Evolutionary conservation across 2,329 filamentous ascomycete genomes (phyloP), one percentile per base, ranked within the genome.

Genomic region (Fusarium poae): DNA sequence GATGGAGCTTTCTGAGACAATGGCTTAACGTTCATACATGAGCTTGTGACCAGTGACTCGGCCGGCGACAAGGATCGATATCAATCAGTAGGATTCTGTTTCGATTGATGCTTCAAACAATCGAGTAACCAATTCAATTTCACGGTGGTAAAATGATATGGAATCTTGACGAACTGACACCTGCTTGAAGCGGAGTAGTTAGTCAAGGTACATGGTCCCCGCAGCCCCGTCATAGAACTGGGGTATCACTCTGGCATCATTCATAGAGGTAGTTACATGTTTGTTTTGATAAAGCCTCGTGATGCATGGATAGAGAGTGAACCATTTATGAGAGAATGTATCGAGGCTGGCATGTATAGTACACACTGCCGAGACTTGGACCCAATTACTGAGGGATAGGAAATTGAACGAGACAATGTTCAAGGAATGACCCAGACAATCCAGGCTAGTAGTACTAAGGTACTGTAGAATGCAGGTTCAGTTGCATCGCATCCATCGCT

Each of bases 201-300:
- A 48, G 45, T 37, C 46, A 37, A 60, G 16, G 51, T 45, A 39
- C 48, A 45, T 37, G 44, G 57, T 40, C 67, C 53, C 67, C 67
- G 54, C 67, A 57, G 49, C 62, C 48, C 67, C 62, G 54, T 58
- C 54, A 35, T 56, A 59, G 64, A 67, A 51, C 54, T 42, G 67
- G 62, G 62, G 62, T 62, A 30, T 45, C 45, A 40, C 40, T 51
- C 54, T 67, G 29, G 32, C 62, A 67, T 69, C 61, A 53, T 67
- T 35, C 37, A 57, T n/a, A 39, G 20, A 7, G 12, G 20, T 34
- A 15, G 37, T 8, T 35, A 3, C 25, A 51, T 49, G 49, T 37
- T 56, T 50, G 61, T 42, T 25, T 13, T 6, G 27, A 8, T 27
- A 2, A 27, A 9, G n/a, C 37, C 35, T 67, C 35, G 52, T 46